Conservation (phyloP, 495 filamentous ascomycete genomes). For the Podospora appendiculata region DNA sequence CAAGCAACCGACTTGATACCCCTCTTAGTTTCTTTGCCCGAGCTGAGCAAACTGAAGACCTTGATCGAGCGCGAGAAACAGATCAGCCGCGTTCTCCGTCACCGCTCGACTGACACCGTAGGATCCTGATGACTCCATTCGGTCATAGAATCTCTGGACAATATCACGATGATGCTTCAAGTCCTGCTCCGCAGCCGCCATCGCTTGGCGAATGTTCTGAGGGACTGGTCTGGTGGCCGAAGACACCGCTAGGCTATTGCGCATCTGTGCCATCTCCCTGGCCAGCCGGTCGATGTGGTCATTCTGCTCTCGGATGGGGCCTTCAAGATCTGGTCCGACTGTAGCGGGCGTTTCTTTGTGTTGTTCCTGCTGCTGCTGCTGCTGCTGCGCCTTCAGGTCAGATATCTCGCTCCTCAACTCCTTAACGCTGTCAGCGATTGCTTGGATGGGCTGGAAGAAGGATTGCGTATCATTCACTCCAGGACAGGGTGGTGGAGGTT, state of each 20-base stretch:
- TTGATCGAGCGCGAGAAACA: slow-evolving; percentile 2
- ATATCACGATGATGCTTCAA: slow-evolving; percentile 7
- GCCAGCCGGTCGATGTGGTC: neutral
- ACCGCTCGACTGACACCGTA: neutral
- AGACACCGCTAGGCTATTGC: neutral
- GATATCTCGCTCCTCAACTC: slow-evolving; percentile 8
- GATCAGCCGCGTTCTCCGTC: slow-evolving; percentile 9
- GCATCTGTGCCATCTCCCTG: slow-evolving; percentile 1
- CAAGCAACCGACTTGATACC: too few species aligned
- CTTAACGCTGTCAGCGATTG: slow-evolving; percentile 1
- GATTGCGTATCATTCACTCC: neutral
- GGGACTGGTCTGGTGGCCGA: slow-evolving; percentile 1
- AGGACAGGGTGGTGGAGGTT: too few species aligned
- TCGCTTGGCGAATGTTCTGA: slow-evolving; percentile 13
- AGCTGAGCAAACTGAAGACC: neutral
- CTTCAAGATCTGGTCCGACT: neutral
- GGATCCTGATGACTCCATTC: neutral
- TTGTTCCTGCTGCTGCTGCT: neutral
- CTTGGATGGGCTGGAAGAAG: slow-evolving; percentile 5
- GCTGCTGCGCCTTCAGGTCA: slow-evolving; percentile 1
- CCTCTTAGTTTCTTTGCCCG: neutral
- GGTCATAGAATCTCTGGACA: slow-evolving; percentile 10
- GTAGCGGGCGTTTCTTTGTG: neutral
- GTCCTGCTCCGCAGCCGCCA: slow-evolving; percentile 15
- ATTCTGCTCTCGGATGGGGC: slow-evolving; percentile 4